Evolutionary conservation across 2,329 filamentous ascomycete species (phyloP).

Genomic region (Arthrobotrys entomopaga): DNA sequence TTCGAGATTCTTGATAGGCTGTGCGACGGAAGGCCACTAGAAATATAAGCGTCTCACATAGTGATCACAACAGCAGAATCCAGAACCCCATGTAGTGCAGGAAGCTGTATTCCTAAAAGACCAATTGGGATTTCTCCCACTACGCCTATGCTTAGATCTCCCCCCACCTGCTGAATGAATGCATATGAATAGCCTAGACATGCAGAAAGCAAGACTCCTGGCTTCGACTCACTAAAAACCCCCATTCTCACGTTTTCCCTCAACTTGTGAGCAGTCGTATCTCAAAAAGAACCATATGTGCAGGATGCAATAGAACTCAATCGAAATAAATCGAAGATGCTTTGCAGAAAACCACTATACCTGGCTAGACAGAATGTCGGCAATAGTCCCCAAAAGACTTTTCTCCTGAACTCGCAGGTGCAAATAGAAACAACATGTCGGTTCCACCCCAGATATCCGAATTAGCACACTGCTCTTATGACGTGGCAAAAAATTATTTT

Average conservation of each 20-base stretch:
- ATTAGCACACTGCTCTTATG: conserved; percentile 37
- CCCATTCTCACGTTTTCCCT: conserved; percentile 5
- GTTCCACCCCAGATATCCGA: background rate
- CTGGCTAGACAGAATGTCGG: no score
- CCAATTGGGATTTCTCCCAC: conserved; percentile 51
- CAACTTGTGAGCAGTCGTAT: background rate
- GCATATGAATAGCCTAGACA: conserved; percentile 12
- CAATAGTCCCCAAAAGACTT: no score
- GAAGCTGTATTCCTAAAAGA: conserved; percentile 2
- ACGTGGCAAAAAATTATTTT: conserved; percentile 51
- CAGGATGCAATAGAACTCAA: conserved; percentile 51
- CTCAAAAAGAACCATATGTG: conserved; percentile 26
- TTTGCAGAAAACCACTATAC: background rate
- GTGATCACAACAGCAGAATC: conserved; percentile 1
- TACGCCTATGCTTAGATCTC: conserved; percentile 27
- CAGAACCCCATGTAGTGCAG: conserved; percentile 16
- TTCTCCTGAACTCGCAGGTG: no score
- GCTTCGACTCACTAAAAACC: conserved; percentile 5
- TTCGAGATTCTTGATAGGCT: conserved; percentile 25
- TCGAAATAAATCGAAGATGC: conserved; percentile 53
- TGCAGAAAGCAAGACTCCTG: conserved; percentile 16
- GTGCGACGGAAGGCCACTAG: conserved; percentile 4
- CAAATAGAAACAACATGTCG: no score
- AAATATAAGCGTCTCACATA: conserved; percentile 15
- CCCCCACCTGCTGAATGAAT: conserved; percentile 25